Conservation (phyloP, 176 grass and related monocot genomes). For the Juncus effusus region DNA sequence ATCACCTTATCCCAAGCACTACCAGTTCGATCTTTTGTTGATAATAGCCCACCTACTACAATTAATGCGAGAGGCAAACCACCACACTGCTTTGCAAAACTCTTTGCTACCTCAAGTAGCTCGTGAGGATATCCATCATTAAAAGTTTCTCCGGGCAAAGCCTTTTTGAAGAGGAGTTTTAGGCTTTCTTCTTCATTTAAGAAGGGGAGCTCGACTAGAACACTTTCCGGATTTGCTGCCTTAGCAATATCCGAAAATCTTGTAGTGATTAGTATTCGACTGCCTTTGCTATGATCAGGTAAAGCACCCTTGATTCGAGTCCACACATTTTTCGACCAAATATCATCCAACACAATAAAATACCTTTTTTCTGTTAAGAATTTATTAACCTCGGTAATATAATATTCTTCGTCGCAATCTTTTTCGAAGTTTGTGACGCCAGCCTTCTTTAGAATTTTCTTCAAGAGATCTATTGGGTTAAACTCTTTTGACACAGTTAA, state of each 20-base stretch:
- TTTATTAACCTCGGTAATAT: background rate
- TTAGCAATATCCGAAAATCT: background rate
- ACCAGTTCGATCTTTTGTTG: background rate
- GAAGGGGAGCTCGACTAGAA: background rate
- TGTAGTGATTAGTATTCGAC: constrained; percentile 10
- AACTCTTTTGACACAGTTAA: background rate
- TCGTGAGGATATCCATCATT: background rate
- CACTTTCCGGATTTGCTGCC: background rate
- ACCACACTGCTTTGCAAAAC: background rate
- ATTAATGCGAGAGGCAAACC: background rate
- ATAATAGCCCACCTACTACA: background rate
- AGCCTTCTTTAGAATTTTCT: background rate
- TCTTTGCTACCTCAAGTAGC: background rate
- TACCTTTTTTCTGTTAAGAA: background rate
- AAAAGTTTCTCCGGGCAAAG: background rate
- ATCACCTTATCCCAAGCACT: background rate
- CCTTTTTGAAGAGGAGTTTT: constrained; percentile 8
- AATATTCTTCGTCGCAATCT: background rate
- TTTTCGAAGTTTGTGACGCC: background rate
- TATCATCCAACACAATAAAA: constrained; percentile 18
- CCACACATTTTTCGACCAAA: background rate
- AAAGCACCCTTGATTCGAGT: background rate
- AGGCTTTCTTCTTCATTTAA: background rate
- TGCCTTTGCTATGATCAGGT: background rate
- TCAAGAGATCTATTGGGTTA: background rate